phyloP scores from a whole-genome alignment of 2,329 filamentous ascomycete species.

The Fusarium cyanostomum region DNA sequence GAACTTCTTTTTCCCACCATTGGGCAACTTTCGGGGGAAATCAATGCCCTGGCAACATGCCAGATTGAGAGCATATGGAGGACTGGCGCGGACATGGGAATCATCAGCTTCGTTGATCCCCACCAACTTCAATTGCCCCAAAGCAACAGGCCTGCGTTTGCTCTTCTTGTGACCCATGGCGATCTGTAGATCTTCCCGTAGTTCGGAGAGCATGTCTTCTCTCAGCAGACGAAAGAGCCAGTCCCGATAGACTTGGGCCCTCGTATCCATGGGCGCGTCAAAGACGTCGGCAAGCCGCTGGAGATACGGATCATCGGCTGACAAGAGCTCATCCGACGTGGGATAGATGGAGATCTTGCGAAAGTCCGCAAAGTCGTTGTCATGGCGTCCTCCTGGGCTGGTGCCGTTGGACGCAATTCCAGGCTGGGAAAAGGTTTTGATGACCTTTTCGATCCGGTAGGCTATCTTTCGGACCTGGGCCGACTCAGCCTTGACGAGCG shows the following conservation, averaged over 20 bases:
- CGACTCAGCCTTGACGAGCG: slow-evolving; percentile 39
- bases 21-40: slow-evolving; percentile 47
- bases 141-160: slow-evolving; percentile 50
- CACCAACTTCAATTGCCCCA: slow-evolving; percentile 52
- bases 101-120: slow-evolving; percentile 50
- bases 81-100: slow-evolving; percentile 32
- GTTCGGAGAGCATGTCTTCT: slow-evolving; percentile 75
- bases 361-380: slow-evolving; percentile 75
- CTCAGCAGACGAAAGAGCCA: slow-evolving; percentile 77
- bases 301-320: slow-evolving; percentile 63
- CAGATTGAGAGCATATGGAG: slow-evolving; percentile 49
- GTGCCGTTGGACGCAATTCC: slow-evolving; percentile 1
- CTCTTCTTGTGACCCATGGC: slow-evolving; percentile 59
- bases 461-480: slow-evolving; percentile 41
- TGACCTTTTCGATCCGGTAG: slow-evolving; percentile 52
- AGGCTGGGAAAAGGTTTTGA: slow-evolving; percentile 40
- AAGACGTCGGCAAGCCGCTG: slow-evolving; percentile 61
- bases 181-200: slow-evolving; percentile 68
- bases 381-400: slow-evolving; percentile 72
- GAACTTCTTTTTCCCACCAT: slow-evolving; percentile 51
- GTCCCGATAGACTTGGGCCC: slow-evolving; percentile 66
- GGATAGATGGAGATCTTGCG: slow-evolving; percentile 71
- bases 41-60: slow-evolving; percentile 57
- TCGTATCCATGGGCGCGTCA: slow-evolving; percentile 47
- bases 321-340: slow-evolving; percentile 71